Conservation (phyloP, 2,329 filamentous ascomycete species). For the Pseudogymnoascus sp. region DNA sequence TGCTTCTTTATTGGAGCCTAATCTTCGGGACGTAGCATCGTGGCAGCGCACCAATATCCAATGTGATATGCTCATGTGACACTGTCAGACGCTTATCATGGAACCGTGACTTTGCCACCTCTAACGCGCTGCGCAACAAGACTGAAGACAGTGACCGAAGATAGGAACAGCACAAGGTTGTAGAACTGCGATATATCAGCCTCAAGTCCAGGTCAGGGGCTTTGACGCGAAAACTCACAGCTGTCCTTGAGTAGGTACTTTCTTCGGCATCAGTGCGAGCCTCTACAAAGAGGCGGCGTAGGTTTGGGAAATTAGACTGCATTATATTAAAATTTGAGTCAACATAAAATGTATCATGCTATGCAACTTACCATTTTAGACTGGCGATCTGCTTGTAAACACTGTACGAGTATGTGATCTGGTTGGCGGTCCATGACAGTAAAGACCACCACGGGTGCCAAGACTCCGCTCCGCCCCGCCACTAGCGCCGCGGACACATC, state of each 20-base stretch:
- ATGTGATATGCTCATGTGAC: background rate
- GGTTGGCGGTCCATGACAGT: background rate
- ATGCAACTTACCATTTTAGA: slow-evolving; percentile 1
- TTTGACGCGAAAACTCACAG: slow-evolving; percentile 48
- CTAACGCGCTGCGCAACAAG: slow-evolving; percentile 83
- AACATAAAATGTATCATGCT: background rate
- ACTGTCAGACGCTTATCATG: background rate
- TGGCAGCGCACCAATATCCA: background rate
- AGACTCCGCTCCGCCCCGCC: background rate
- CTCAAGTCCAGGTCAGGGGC: background rate
- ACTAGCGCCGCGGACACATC: background rate
- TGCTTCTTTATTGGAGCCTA: background rate
- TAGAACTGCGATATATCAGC: slow-evolving; percentile 62
- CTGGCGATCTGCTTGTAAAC: background rate
- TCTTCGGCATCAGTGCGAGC: slow-evolving; percentile 88
- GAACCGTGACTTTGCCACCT: slow-evolving; percentile 1
- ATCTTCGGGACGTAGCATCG: background rate
- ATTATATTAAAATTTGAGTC: background rate
- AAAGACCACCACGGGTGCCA: background rate
- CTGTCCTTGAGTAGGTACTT: slow-evolving; percentile 85
- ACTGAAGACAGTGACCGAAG: slow-evolving; percentile 89
- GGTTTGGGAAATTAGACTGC: slow-evolving; percentile 65
- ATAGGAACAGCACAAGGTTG: slow-evolving; percentile 93
- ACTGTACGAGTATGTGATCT: background rate
- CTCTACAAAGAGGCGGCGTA: slow-evolving; percentile 94